phyloP scores from a whole-genome alignment of 306 rosid species.

The Sicyos baderoa region DNA sequence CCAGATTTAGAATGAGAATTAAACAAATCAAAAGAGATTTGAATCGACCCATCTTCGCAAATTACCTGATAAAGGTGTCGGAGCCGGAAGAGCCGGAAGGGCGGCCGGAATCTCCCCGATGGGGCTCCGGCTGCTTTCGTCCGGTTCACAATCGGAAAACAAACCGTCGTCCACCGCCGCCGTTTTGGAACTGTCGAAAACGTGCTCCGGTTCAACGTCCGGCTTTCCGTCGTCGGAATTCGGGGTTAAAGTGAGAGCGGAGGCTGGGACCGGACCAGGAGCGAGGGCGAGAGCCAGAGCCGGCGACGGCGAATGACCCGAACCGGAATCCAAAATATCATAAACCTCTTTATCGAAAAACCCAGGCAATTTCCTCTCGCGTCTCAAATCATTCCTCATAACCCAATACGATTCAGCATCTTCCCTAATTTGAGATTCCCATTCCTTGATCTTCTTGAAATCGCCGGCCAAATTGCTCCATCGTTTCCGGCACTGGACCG shows the following conservation, averaged over 20 bases:
- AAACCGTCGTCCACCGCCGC: constrained; percentile 57
- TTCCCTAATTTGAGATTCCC: constrained; percentile 67
- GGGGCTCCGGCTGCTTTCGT: constrained; percentile 46
- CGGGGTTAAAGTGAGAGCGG: constrained; percentile 10
- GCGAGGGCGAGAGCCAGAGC: constrained; percentile 21
- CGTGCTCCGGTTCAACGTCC: constrained; percentile 29
- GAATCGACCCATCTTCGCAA: constrained; percentile 1
- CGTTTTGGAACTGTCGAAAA: constrained; percentile 55
- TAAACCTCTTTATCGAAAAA: constrained; percentile 83
- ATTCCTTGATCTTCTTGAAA: constrained; percentile 88
- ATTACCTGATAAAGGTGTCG: constrained; percentile 65
- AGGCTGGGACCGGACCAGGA: constrained; percentile 13
- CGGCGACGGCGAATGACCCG: constrained; percentile 26
- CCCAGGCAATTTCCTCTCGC: constrained; percentile 84
- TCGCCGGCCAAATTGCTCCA: constrained; percentile 99
- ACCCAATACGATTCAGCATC: constrained; percentile 91
- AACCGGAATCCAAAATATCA: constrained; percentile 67
- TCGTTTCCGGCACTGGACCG: constrained; percentile 95
- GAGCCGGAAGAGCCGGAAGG: constrained; percentile 29
- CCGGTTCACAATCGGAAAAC: constrained; percentile 71
- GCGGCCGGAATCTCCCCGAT: constrained; percentile 30
- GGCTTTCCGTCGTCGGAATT: constrained; percentile 21
- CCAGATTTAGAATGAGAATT: background rate
- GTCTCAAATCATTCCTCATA: constrained; percentile 87
- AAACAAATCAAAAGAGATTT: constrained; percentile 4